Evolutionary conservation across 371 early-diverging fungal genomes (phyloP).

Genomic region (Synchytrium microbalum): DNA sequence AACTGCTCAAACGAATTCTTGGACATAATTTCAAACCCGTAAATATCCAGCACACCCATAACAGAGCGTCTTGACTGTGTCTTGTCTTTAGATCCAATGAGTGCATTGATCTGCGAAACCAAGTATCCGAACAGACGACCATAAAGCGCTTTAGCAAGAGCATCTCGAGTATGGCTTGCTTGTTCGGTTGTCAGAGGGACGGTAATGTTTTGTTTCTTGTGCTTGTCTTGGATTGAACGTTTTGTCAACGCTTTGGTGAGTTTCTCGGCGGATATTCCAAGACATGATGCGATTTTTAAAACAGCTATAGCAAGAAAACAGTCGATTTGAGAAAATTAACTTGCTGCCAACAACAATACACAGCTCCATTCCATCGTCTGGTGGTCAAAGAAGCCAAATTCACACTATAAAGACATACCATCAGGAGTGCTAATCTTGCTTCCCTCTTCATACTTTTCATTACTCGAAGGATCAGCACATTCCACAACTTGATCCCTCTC

Average conservation of each 20-base stretch:
- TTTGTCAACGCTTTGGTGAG: constrained; percentile 16
- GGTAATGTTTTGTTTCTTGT: constrained; percentile 16
- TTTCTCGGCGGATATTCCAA: constrained; percentile 13
- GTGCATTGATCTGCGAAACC: constrained; percentile 12
- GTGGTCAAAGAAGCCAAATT: neutral
- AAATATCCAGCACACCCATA: constrained; percentile 65
- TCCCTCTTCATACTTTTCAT: neutral
- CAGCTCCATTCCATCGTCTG: too few relatives aligned
- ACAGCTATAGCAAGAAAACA: too few relatives aligned
- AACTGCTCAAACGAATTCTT: constrained; percentile 36
- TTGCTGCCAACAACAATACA: too few relatives aligned
- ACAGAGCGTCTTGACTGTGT: constrained; percentile 38
- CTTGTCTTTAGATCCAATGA: neutral
- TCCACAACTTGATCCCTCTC: neutral
- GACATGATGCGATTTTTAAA: constrained; percentile 3
- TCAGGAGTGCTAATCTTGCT: constrained; percentile 7
- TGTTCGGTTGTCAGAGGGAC: constrained; percentile 20
- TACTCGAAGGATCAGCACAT: too few relatives aligned
- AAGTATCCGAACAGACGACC: constrained; percentile 22
- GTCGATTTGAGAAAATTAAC: too few relatives aligned
- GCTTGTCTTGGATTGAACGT: constrained; percentile 16
- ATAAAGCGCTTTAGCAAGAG: constrained; percentile 18
- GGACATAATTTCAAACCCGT: constrained; percentile 55
- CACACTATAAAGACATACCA: constrained; percentile 1
- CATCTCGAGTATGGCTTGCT: constrained; percentile 10